Conservation (phyloP, 164 flowering plant species). For the Cinnamomum micranthum region DNA sequence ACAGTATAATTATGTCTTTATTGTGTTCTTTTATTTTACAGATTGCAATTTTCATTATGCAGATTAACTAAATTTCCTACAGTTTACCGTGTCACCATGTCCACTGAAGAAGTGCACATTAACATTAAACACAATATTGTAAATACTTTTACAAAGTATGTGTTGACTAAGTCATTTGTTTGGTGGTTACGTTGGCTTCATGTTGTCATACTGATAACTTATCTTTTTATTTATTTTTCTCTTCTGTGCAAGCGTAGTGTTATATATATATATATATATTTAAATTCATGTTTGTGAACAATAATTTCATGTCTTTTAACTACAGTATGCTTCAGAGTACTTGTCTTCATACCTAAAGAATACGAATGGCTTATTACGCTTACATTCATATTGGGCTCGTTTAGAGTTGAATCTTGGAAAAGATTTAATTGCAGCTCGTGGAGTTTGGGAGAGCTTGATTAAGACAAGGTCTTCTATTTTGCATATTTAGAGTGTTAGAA, state of each 20-base stretch:
- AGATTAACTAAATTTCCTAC: too few species aligned
- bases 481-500: background rate
- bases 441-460: conserved; percentile 92
- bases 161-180: background rate
- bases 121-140: background rate
- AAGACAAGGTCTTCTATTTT: conserved; percentile 53
- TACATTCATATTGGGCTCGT: conserved; percentile 85
- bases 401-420: conserved; percentile 62
- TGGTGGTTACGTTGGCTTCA: background rate
- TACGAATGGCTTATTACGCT: conserved; percentile 48
- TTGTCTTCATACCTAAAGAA: conserved; percentile 58
- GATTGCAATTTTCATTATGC: too few species aligned
- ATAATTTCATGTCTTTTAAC: background rate
- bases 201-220: background rate
- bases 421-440: conserved; percentile 77
- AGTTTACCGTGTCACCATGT: too few species aligned
- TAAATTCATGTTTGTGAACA: background rate
- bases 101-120: background rate
- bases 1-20: too few species aligned
- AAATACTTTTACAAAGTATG: background rate
- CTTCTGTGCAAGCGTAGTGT: background rate
- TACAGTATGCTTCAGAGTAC: conserved; percentile 81
- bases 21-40: too few species aligned
- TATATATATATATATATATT: too few species aligned
- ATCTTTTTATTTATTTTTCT: background rate